A percentile compares a stretch with the other conserved stretches of the same genome.
These are phyloP conservation scores for Drechslerella dactyloides DNA, from an alignment of 2,329 filamentous ascomycete genomes.

Conservation along the genomic window DNA sequence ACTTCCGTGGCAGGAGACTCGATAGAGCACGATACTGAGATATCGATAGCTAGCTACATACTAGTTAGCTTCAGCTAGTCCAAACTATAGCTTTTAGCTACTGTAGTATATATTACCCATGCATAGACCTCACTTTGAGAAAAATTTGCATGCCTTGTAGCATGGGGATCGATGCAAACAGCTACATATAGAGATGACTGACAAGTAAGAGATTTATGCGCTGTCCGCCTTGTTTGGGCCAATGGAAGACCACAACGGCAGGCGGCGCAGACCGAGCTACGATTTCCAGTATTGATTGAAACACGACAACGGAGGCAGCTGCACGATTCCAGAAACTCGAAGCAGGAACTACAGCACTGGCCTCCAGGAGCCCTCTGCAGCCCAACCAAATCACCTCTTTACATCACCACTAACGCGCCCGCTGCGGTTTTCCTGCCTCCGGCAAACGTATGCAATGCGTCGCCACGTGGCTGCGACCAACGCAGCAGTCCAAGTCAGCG, in stretches of 20 bases:
- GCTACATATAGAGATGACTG: too few species aligned
- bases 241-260: not conserved
- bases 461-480: not conserved
- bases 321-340: not conserved
- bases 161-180: too few species aligned
- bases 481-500: not conserved
- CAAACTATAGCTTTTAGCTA: too few species aligned
- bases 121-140: too few species aligned
- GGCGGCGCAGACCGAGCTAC: not conserved
- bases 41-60: too few species aligned
- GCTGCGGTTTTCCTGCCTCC: not conserved
- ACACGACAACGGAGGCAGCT: not conserved
- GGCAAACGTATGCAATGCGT: too few species aligned
- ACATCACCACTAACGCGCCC: not conserved
- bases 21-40: too few species aligned
- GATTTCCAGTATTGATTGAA: not conserved
- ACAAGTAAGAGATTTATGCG: too few species aligned
- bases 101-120: too few species aligned
- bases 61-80: too few species aligned
- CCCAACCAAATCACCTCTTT: not conserved
- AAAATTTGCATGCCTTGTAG: too few species aligned
- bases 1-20: too few species aligned
- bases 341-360: not conserved
- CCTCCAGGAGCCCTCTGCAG: not conserved
- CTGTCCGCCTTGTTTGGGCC: not conserved